Base-by-base conservation (phyloP, 768 basidiomycete genomes). In the Paxillus ammoniavirescens region DNA sequence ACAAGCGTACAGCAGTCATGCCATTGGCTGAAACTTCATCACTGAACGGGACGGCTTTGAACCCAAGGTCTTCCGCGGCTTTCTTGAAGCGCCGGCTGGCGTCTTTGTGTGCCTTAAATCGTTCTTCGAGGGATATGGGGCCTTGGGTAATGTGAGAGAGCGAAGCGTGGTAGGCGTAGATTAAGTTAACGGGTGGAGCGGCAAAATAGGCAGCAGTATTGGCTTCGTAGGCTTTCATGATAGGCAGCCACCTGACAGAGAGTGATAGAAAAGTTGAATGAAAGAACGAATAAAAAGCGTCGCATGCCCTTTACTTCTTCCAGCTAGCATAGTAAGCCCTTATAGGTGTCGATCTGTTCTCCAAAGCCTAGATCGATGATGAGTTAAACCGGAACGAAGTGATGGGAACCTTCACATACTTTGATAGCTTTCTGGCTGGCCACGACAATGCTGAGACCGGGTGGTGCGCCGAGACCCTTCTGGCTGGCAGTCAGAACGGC, bases 401-500 rank as follows among this genome's bases (percentile, higher is more conserved):
- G 30, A 42, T 14, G 13, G 14, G 49, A 30, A 15, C 17, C 13
- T 5, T 2, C 6, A 1, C 64, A 7, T 53, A 81, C 90, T 61
- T 82, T 77, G 55, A 99, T 72, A 0, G 97, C 94, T 51, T 80
- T 82, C 61, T 86, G 80, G 67, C 89, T 91, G 8, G 86, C 93
- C 37, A 90, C 77, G 53, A 96, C 71, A 59, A 99, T 84, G 65
- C 91, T 91, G 26, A 99, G 78, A 35, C 97, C 97, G 8, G 97
- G 96, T 2, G 97, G 97, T 0, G 87, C 83, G 30, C 94, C 89
- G 21, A 99, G 83, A 38, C 96, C 97, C 67, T 97, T 97, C 71
- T 96, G 93, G 52, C 84, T 86, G 9, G 91, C 93, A 14, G 87
- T 82, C 40, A 95, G 62, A 23, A 98, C 87, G 35, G 94, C 84